A percentile compares a stretch with the other conserved stretches of the same genome.
These are phyloP conservation scores for Mycena galericulata DNA, from an alignment of 768 basidiomycete genomes.

Conservation along the genomic window DNA sequence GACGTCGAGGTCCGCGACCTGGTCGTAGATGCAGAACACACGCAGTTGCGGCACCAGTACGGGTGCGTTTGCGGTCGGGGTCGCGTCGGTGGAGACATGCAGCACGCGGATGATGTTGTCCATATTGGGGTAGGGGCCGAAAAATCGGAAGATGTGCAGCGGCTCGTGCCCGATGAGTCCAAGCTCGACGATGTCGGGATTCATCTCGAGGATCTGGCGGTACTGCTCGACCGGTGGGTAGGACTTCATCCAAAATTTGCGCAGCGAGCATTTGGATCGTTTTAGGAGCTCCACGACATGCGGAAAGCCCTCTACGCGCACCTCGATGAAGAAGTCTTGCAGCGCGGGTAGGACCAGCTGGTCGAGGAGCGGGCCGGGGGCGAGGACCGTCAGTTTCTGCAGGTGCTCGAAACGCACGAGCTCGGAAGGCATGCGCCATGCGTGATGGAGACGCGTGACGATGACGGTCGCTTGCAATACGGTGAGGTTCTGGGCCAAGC, in stretches of 20 bases:
- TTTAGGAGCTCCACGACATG: conserved; percentile 1
- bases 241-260: conserved; percentile 15
- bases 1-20: neutral
- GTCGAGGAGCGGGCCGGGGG: conserved; percentile 6
- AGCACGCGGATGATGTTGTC: neutral
- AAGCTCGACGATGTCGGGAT: conserved; percentile 5
- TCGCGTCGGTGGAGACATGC: neutral
- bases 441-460: neutral
- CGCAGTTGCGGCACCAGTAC: neutral
- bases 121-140: neutral
- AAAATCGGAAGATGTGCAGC: neutral
- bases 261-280: conserved; percentile 5
- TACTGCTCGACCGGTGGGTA: neutral
- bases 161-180: conserved; percentile 8
- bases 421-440: neutral
- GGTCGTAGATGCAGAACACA: neutral
- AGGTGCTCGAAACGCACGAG: conserved; percentile 6
- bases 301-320: neutral
- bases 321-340: conserved; percentile 6
- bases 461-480: conserved; percentile 6
- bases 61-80: neutral
- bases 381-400: conserved; percentile 4
- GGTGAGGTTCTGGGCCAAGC: neutral
- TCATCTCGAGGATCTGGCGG: neutral
- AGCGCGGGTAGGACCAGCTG: neutral